These are phyloP conservation scores for Meredithiella fracta DNA, from an alignment of 2,329 filamentous ascomycete species.

Conservation along the genomic window DNA sequence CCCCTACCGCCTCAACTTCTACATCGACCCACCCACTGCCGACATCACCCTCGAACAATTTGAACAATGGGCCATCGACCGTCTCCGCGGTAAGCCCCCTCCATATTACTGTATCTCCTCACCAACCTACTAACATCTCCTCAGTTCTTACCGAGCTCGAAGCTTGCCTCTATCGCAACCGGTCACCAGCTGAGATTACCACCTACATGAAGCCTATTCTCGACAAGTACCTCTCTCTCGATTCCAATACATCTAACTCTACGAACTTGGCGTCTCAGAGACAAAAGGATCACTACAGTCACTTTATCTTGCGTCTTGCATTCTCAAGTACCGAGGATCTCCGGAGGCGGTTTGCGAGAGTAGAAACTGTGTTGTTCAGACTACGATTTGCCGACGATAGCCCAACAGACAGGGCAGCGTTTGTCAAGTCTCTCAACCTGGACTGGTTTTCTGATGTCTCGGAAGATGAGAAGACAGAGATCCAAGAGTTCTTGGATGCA, in stretches of 20 bases:
- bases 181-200: slow-evolving; percentile 62
- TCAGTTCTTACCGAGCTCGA: slow-evolving; percentile 75
- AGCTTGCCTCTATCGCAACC: slow-evolving; percentile 89
- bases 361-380: slow-evolving; percentile 80
- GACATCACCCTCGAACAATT: slow-evolving; percentile 96
- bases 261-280: slow-evolving; percentile 52
- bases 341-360: slow-evolving; percentile 65
- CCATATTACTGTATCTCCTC: background rate
- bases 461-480: slow-evolving; percentile 57
- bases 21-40: slow-evolving; percentile 68
- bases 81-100: slow-evolving; percentile 50
- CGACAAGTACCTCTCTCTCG: slow-evolving; percentile 71
- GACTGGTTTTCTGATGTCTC: slow-evolving; percentile 81
- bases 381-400: slow-evolving; percentile 68
- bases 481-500: slow-evolving; percentile 39
- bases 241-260: slow-evolving; percentile 51
- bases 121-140: background rate
- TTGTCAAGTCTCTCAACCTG: slow-evolving; percentile 60
- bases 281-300: slow-evolving; percentile 91
- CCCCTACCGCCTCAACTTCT: slow-evolving; percentile 80
- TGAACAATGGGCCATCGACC: slow-evolving; percentile 95
- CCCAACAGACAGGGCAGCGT: slow-evolving; percentile 51
- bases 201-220: slow-evolving; percentile 73
- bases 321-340: slow-evolving; percentile 87
- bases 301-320: slow-evolving; percentile 88